phyloP scores from a whole-genome alignment of 2,329 filamentous ascomycete species.

The Balansia obtecta region DNA sequence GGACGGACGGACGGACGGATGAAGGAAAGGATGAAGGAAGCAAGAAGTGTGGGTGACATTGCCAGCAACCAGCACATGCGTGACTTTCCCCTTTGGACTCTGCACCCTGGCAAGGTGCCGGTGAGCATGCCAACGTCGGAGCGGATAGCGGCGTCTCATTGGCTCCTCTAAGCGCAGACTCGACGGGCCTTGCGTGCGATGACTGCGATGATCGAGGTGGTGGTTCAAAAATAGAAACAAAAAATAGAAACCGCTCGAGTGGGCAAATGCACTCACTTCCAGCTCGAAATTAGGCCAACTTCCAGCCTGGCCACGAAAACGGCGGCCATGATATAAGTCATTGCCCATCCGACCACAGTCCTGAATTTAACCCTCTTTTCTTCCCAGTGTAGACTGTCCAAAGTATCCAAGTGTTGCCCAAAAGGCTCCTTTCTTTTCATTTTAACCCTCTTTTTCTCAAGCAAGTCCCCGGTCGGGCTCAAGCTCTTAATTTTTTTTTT shows the following conservation, averaged over 20 bases:
- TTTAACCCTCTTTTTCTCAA: constrained; percentile 23
- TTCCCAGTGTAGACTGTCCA: constrained; percentile 29
- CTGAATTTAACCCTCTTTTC: constrained; percentile 25
- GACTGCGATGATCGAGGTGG: not conserved
- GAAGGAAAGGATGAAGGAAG: not conserved
- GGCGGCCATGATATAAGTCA: constrained; percentile 46
- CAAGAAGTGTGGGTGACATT: constrained; percentile 4
- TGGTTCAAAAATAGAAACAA: constrained; percentile 30
- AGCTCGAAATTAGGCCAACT: constrained; percentile 12
- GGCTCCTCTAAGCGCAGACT: constrained; percentile 35
- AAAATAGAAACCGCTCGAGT: constrained; percentile 23
- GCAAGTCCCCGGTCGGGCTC: constrained; percentile 20
- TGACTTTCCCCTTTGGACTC: constrained; percentile 7
- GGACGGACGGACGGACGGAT: not conserved
- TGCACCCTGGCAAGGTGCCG: not conserved
- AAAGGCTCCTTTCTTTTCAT: constrained; percentile 27
- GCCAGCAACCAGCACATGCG: constrained; percentile 4
- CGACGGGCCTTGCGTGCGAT: constrained; percentile 6
- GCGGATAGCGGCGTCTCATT: constrained; percentile 14
- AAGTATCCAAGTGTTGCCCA: constrained; percentile 37
- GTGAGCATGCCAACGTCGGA: not conserved
- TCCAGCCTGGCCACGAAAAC: constrained; percentile 23
- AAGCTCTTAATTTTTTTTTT: constrained; percentile 10
- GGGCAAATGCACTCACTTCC: constrained; percentile 6
- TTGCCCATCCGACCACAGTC: constrained; percentile 31